Evolutionary conservation across 495 filamentous ascomycete species (phyloP).

Genomic region (Chaetomium cochliodes): DNA sequence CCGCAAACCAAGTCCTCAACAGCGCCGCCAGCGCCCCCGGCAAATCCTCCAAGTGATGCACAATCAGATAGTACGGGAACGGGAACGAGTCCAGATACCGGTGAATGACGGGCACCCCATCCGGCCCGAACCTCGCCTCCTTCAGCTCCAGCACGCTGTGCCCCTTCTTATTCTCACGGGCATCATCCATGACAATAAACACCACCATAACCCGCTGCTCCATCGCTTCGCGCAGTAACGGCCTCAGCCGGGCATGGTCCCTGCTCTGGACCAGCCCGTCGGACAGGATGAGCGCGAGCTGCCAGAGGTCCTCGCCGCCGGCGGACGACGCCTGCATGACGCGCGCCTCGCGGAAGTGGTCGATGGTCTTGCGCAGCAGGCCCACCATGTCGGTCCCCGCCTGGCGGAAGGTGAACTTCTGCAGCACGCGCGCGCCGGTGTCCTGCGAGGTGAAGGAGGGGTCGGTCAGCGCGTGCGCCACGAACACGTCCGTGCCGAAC

Average conservation of each 20-base stretch:
- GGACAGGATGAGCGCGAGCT: conserved; percentile 86
- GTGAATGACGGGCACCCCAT: conserved; percentile 66
- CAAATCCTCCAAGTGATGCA: conserved; percentile 85
- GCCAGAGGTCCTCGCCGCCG: conserved; percentile 85
- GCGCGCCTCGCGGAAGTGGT: conserved; percentile 75
- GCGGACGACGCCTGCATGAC: conserved; percentile 51
- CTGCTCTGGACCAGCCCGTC: conserved; percentile 81
- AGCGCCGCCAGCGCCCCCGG: conserved; percentile 83
- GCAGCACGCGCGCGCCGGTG: conserved; percentile 75
- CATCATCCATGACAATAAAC: conserved; percentile 90
- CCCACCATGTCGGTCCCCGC: conserved; percentile 77
- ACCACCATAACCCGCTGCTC: conserved; percentile 98
- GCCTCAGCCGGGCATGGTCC: conserved; percentile 76
- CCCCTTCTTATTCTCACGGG: conserved; percentile 45
- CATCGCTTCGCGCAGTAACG: conserved; percentile 79
- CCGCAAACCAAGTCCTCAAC: conserved; percentile 93
- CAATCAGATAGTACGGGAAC: conserved; percentile 93
- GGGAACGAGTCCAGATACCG: conserved; percentile 94
- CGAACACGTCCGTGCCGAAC: conserved; percentile 82
- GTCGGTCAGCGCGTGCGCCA: conserved; percentile 83
- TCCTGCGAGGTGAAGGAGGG: conserved; percentile 74
- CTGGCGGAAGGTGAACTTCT: conserved; percentile 84
- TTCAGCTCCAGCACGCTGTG: conserved; percentile 74
- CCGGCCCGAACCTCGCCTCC: conserved; percentile 71
- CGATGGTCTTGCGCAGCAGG: conserved; percentile 72